Base-by-base conservation (phyloP, 1,284 basidiomycete species). In the Puccinia triticina region DNA sequence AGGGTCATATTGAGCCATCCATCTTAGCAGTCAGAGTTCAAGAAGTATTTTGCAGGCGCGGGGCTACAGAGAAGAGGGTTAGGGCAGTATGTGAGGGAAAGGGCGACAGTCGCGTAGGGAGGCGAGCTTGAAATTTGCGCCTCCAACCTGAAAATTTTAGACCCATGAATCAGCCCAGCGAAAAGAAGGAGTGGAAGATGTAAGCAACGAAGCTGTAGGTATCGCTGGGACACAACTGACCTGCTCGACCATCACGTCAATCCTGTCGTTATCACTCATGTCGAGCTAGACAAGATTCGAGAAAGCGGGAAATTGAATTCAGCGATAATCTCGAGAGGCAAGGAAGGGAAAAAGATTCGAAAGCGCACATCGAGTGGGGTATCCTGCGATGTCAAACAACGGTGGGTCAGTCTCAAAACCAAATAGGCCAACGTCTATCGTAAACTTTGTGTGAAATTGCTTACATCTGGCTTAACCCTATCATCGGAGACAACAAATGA, bases 171-270 rank as follows among this genome's bases (percentile, higher is more conserved):
- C 10, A 37, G 40, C 21, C 40, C 34, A 23, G 34, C 34, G n/a
- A 21, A 53, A n/a, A 5, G 2, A 59, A 11, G 16, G 21, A 26
- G 14, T 59, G 7, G 14, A 59, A 29, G 5, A 4, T 5, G 23
- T 2, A 59, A 26, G 40, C 12, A 43, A 43, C 4, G 12, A 43
- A 59, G 59, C 32, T 37, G n/a, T 43, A 14, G 46, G 32, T 50
- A 3, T 14, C 11, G 18, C 26, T 16, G 29, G 21, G 37, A 7
- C 48, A 23, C 23, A n/a, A 74, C 78, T 59, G 55, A 82, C 80
- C 59, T 82, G 80, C 34, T 82, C 80, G 48, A 82, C 73, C 72
- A 82, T 75, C 50, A 75, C 80, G 14, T 82, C 80, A 48, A 82
- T 82, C 16, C 53, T 64, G 57, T 82, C 80, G 26, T 82, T 66